Evolutionary conservation across 805 yeast genomes (phyloP), one percentile per base, ranked within the genome.

Genomic region (Soucietia sequanensis): DNA sequence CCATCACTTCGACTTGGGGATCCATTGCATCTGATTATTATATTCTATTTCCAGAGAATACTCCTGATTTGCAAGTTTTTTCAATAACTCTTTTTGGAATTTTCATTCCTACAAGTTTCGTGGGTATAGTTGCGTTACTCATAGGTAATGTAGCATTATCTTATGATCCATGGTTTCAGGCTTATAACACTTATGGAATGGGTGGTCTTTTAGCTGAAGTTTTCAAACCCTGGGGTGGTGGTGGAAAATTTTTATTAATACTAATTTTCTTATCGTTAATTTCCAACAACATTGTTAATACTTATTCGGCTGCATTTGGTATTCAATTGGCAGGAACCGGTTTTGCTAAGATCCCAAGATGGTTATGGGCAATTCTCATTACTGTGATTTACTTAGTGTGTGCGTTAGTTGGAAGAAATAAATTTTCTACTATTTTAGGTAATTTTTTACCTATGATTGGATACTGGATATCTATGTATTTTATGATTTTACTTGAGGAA

Each of bases 401-500:
- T 54, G 81, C 95, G 1, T 61, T 86, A 39, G 90, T 76, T 15
- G 96, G 96, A 8, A 72, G 83, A 47, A 64, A 81, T 52, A 80
- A 81, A 47, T 83, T 88, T 54, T 69, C 86, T 37, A 69, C 78
- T 3, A 85, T 88, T 40, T 64, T 87, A 46, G 79, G 87, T 8
- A 87, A 87, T 50, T 87, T 87, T 60, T 65, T 87, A 49, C 95
- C 96, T 7, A 87, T 87, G 95, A 75, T 87, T 39, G 95, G 95
- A 2, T 87, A 87, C 61, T 87, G 96, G 96, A 76, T 85, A 37
- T 77, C 90, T 38, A 84, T 87, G 63, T 88, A 87, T 56, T 76
- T 81, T 48, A 73, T 76, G n/a, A 55, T 87, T 29, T 59, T 86
- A 22, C 39, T 85, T 3, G 86, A 84, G 44, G 96, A 87, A 55